Conservation (phyloP, 2,329 filamentous ascomycete species). For the Podosphaera leucotricha region DNA sequence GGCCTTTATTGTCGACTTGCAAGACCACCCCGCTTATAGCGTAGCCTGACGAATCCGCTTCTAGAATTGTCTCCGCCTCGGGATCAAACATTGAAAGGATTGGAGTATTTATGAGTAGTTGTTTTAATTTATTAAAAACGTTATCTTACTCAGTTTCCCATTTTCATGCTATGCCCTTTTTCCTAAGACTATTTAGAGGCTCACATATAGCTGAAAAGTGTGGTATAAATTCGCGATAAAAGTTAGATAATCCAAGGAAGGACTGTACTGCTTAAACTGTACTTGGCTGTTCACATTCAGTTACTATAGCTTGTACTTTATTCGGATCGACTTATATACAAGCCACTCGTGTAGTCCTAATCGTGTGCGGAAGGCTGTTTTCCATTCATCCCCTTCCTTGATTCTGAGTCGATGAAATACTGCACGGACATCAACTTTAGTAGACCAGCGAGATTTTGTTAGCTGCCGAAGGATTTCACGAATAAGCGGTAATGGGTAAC, state of each 20-base stretch:
- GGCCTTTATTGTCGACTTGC: background rate
- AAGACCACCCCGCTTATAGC: background rate
- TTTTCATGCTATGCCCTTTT: background rate
- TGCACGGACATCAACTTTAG: background rate
- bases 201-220: background rate
- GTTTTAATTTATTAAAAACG: background rate
- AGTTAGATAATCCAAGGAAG: constrained; percentile 1
- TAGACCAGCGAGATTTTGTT: background rate
- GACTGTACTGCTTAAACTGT: background rate
- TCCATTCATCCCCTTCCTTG: background rate
- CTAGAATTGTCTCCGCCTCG: background rate
- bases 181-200: background rate
- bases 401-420: background rate
- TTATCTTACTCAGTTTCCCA: background rate
- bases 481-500: background rate
- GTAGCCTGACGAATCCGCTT: background rate
- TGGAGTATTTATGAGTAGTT: background rate
- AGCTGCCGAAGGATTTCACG: background rate
- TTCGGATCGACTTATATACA: background rate
- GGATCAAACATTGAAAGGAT: constrained; percentile 1
- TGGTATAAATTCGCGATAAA: background rate
- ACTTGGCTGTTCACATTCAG: background rate
- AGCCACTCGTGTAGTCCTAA: background rate
- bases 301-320: background rate
- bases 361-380: background rate